Evolutionary conservation across 2,329 filamentous ascomycete genomes (phyloP).

Genomic region (Penicillium sp.): DNA sequence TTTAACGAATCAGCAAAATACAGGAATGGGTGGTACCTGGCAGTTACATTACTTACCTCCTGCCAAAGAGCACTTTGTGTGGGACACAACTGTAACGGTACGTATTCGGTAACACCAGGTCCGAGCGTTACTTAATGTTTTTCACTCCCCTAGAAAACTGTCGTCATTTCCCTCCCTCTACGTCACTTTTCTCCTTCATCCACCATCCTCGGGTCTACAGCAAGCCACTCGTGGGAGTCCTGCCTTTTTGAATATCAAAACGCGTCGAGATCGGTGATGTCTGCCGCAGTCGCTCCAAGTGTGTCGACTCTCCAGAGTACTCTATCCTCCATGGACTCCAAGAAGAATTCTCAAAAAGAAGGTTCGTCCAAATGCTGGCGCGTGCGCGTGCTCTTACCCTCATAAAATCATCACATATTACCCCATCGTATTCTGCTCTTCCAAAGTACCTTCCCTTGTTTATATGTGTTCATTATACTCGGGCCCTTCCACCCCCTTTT

Average conservation of each 20-base stretch:
- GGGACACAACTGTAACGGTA: not conserved
- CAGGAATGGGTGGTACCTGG: not conserved
- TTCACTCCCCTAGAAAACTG: conserved; percentile 32
- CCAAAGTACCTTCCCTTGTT: not conserved
- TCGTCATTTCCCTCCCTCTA: conserved; percentile 34
- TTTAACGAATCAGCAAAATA: not conserved
- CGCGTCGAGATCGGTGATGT: conserved; percentile 28
- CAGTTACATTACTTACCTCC: not conserved
- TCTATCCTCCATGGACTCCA: conserved; percentile 42
- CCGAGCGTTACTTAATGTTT: conserved; percentile 14
- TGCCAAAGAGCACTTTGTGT: not conserved
- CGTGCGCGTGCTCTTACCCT: not conserved
- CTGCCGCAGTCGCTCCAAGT: conserved; percentile 38
- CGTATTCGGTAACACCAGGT: not conserved
- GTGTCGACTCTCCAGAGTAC: conserved; percentile 33
- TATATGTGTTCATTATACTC: conserved; percentile 13
- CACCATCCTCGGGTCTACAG: conserved; percentile 18
- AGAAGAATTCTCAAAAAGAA: conserved; percentile 39
- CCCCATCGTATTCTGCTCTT: not conserved
- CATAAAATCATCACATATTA: not conserved
- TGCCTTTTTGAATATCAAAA: conserved; percentile 4
- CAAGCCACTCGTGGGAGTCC: conserved; percentile 13
- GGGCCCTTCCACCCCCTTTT: conserved; percentile 20
- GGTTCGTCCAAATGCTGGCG: conserved; percentile 28
- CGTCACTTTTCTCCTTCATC: conserved; percentile 33